Evolutionary conservation across 2,329 filamentous ascomycete species (phyloP), one percentile per base, ranked within the genome.

Genomic region (Trichophyton rubrum): DNA sequence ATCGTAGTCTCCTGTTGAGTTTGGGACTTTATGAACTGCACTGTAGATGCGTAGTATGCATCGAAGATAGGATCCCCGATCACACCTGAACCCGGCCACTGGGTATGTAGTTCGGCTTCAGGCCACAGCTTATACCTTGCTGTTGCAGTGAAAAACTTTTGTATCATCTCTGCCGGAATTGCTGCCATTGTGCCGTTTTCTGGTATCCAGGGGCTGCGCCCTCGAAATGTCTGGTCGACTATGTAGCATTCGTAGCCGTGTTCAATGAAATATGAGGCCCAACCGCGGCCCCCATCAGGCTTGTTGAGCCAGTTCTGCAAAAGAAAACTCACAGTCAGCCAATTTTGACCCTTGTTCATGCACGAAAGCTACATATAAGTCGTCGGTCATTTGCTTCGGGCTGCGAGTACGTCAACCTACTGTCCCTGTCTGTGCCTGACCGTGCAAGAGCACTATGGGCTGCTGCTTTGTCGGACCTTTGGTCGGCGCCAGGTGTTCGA

Each of bases 221-320:
- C 73, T 22, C 72, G 68, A 53, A 64, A 66, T 27, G 72, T 67
- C 60, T 70, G 68, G 60, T 75, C 73, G 27, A 71, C 63, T 43
- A 79, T 67, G 63, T 77, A 79, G 24, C 77, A 68, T 3, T 67
- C 68, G 62, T 77, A 78, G 13, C 77, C 77, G 24, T 71, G 66
- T 7, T 68, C 62, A 11, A 78, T 65, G 60, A 78, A 78, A 60
- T 71, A 74, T 1, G 74, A 73, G 3, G 75, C 74, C 76, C 76
- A 79, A 49, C 77, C 77, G 58, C 67, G 61, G 6, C 73, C 68
- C 20, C 71, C 73, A 63, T 79, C 76, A 2, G 77, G 77, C 30
- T 73, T 79, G 61, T 75, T 77, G 27, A 76, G 66, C 69, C 69
- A 76, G 55, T 73, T 72, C 67, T 71, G 35, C 15, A 3, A n/a